Conservation (phyloP, 192 early-diverging fungal species). For the Coemansia sp. region DNA sequence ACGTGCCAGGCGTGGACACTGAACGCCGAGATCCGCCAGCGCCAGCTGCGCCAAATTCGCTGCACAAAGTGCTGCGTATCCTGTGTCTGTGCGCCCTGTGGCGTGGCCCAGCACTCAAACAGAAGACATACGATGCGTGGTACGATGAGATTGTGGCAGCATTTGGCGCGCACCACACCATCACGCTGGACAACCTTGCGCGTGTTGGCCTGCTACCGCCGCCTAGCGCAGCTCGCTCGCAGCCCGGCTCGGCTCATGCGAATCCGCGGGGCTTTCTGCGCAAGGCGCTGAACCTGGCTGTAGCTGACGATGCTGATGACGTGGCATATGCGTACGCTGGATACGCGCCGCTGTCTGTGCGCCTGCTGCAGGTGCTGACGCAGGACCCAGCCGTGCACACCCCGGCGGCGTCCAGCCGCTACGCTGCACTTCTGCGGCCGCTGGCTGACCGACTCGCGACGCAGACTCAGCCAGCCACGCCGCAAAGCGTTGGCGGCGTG, state of each 20-base stretch:
- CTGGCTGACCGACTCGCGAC: slow-evolving; percentile 24
- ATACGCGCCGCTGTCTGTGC: slow-evolving; percentile 88
- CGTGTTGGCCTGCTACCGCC: slow-evolving; percentile 60
- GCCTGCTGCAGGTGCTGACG: slow-evolving; percentile 80
- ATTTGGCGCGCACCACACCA: slow-evolving; percentile 87
- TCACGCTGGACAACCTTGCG: slow-evolving; percentile 80
- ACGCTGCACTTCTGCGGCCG: slow-evolving; percentile 45
- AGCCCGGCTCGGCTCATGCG: slow-evolving; percentile 30
- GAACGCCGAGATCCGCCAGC: slow-evolving; percentile 13
- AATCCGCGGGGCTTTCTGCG: slow-evolving; percentile 56
- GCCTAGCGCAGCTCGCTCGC: slow-evolving; percentile 27
- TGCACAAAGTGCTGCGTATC: slow-evolving; percentile 72
- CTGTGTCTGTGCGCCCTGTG: slow-evolving; percentile 83
- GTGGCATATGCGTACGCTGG: slow-evolving; percentile 93
- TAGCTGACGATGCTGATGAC: slow-evolving; percentile 86
- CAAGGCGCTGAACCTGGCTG: slow-evolving; percentile 73
- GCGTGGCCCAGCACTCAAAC: slow-evolving; percentile 73
- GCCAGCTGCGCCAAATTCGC: slow-evolving; percentile 25
- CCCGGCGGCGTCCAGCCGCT: slow-evolving; percentile 29
- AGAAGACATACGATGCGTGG: slow-evolving; percentile 79
- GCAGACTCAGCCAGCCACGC: not conserved
- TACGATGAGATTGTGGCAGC: slow-evolving; percentile 84
- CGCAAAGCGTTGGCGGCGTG: slow-evolving; percentile 33
- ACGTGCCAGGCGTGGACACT: slow-evolving; percentile 47
- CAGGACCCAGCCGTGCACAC: slow-evolving; percentile 48